Evolutionary conservation across 1,139 yeast species (phyloP), one percentile per base, ranked within the genome.

Genomic region (Scheffersomyces cryptocercus): DNA sequence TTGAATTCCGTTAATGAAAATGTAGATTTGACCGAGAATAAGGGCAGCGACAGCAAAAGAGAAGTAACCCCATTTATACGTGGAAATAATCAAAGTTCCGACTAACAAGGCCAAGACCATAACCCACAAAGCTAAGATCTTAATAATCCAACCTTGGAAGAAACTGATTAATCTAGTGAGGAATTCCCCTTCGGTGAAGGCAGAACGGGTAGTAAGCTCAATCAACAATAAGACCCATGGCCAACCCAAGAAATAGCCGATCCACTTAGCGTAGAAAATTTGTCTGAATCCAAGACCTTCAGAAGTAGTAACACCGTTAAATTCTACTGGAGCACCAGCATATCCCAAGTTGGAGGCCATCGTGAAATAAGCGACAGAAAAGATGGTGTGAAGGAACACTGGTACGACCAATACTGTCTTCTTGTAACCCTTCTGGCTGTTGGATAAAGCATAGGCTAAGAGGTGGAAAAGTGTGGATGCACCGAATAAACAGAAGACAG

Each of bases 261-360:
- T 73, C 56, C 71, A 84, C 60, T 83, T 78, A 26, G 79, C 77
- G 58, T 84, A 85, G 59, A 82, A 85, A 53, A 84, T 69, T 64
- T 84, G 87, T 67, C 90, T 79, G 36, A 62, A 60, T 47, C 71
- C 75, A 31, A 74, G 67, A 35, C 58, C 67, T 34, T 48, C 61
- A 14, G 50, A 41, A 35, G 73, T 69, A 28, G 65, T 63, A 26
- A 74, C 78, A 59, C 81, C 85, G 53, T 74, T 64, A 59, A 82
- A 84, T 55, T 82, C 84, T 34, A 76, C 77, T 31, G 64, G 66
- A 40, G 77, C 69, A 37, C 71, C 73, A 35, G 86, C 64, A 73
- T 79, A 81, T 64, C 90, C 89, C 54, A 84, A 73, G 58, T 84
- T 73, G 28, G 89, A 79, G 41, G 89, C 89, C 62, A 79, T 67